These are phyloP conservation scores for Athelia psychrophila DNA, from an alignment of 1,284 basidiomycete species.

Conservation along the genomic window DNA sequence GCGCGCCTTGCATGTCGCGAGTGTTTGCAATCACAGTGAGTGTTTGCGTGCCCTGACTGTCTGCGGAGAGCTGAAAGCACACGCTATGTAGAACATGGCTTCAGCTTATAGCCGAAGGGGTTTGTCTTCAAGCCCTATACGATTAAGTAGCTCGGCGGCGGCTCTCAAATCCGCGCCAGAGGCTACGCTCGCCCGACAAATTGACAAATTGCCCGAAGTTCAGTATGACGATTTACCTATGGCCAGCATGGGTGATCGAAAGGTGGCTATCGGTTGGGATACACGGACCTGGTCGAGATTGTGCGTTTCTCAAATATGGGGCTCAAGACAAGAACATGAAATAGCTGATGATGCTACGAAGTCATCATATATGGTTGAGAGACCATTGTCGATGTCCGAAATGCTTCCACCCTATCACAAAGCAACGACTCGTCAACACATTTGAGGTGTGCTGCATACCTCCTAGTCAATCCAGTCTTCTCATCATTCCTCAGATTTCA, in stretches of 20 bases:
- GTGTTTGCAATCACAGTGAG: no score
- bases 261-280: conserved; percentile 69
- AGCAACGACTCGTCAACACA: conserved; percentile 87
- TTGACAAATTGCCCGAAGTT: neutral
- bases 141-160: neutral
- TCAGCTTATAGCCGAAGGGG: neutral
- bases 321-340: neutral
- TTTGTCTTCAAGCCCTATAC: neutral
- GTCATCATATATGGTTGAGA: conserved; percentile 71
- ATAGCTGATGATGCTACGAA: conserved; percentile 20
- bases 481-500: conserved; percentile 58
- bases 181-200: neutral
- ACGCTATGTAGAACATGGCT: neutral
- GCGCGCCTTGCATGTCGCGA: no score
- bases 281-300: conserved; percentile 65
- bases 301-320: conserved; percentile 37
- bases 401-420: conserved; percentile 89
- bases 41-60: no score
- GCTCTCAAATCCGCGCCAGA: neutral
- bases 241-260: conserved; percentile 51
- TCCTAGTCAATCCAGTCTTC: neutral
- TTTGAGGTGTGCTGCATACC: conserved; percentile 57
- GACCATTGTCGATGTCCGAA: conserved; percentile 89
- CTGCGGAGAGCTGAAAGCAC: no score
- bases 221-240: conserved; percentile 45